Conservation (phyloP, 495 filamentous ascomycete genomes). For the Cryomyces antarcticus region DNA sequence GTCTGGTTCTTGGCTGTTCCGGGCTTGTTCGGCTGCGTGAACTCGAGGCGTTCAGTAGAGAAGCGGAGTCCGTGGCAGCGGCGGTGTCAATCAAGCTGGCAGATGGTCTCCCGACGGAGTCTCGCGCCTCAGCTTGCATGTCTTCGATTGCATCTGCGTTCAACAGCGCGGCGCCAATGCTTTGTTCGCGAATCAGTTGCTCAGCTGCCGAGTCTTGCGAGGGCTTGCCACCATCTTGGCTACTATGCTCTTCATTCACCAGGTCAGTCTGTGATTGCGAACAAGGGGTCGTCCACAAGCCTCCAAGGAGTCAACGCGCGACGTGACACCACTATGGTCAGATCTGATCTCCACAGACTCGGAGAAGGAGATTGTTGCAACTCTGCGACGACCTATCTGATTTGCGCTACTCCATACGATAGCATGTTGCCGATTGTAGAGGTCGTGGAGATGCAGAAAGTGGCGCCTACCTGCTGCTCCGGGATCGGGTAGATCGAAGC, state of each 20-base stretch:
- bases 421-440: no score
- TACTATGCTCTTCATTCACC: no score
- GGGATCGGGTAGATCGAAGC: no score
- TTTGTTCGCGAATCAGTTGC: slow-evolving; percentile 1
- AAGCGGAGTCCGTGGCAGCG: not conserved
- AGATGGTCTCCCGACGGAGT: not conserved
- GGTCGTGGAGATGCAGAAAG: no score
- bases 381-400: not conserved
- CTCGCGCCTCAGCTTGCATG: not conserved
- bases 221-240: not conserved
- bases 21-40: not conserved
- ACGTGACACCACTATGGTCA: not conserved
- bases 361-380: not conserved
- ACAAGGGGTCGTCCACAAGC: not conserved
- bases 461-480: no score
- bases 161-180: slow-evolving; percentile 1
- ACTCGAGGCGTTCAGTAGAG: not conserved
- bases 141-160: not conserved
- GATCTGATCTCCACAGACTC: not conserved
- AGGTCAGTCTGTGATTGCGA: not conserved
- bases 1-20: not conserved
- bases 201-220: not conserved
- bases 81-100: not conserved
- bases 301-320: not conserved
- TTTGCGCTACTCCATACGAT: no score